These are phyloP conservation scores for Moricandia moricandioides DNA, from an alignment of 345 rosid genomes.

Conservation along the genomic window DNA sequence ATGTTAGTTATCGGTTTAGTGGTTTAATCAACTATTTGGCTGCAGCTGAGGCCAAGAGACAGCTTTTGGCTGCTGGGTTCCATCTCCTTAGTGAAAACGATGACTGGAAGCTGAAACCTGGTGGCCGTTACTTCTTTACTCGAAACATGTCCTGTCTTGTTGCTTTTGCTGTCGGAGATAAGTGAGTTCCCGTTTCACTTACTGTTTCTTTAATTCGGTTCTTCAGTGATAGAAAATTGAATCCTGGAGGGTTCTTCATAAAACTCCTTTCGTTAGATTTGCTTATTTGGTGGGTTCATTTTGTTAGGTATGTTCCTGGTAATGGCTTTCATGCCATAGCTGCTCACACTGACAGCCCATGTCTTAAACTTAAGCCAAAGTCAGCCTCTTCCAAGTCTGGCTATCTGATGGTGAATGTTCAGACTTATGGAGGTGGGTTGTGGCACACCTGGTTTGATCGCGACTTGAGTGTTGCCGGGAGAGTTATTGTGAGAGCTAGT, in stretches of 20 bases:
- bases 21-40: background rate
- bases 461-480: slow-evolving; percentile 94
- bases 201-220: too few species aligned
- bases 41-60: slow-evolving; percentile 83
- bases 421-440: slow-evolving; percentile 92
- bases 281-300: slow-evolving; percentile 15
- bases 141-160: slow-evolving; percentile 91
- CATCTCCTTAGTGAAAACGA: slow-evolving; percentile 69
- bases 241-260: background rate
- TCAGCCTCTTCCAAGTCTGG: slow-evolving; percentile 85
- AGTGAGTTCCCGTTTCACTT: slow-evolving; percentile 48
- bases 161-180: slow-evolving; percentile 89
- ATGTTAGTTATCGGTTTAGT: too few species aligned
- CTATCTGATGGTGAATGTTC: slow-evolving; percentile 88
- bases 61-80: slow-evolving; percentile 71
- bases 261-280: background rate
- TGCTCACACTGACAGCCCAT: slow-evolving; percentile 95
- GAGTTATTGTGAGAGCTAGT: slow-evolving; percentile 66
- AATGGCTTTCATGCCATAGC: slow-evolving; percentile 89
- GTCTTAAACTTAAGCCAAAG: slow-evolving; percentile 89
- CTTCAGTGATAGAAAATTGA: background rate
- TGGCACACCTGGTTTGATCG: slow-evolving; percentile 99
- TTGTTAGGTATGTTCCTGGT: slow-evolving; percentile 71
- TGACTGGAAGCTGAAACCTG: slow-evolving; percentile 86
- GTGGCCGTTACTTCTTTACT: slow-evolving; percentile 91